These are phyloP conservation scores for Acacia concinna DNA, from an alignment of 331 rosid genomes.

Conservation along the genomic window DNA sequence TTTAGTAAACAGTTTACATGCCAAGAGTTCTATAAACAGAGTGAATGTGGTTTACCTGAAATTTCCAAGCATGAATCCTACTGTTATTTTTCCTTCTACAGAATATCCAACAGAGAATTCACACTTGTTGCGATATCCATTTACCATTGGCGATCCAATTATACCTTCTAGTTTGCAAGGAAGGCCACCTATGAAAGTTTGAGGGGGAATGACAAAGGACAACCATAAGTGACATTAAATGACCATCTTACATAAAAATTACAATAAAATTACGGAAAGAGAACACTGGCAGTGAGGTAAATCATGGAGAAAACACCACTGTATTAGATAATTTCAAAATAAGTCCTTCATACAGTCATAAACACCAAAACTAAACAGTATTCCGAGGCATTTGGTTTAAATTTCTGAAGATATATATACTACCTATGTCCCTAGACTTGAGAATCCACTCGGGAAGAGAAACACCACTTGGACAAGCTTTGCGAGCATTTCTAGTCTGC, in stretches of 20 bases:
- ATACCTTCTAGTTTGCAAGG: conserved; percentile 86
- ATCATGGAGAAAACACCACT: conserved; percentile 17
- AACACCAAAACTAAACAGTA: background rate
- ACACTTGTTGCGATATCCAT: conserved; percentile 94
- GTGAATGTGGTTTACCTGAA: conserved; percentile 60
- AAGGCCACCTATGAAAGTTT: conserved; percentile 71
- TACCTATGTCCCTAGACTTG: conserved; percentile 85
- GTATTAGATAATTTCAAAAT: conserved; percentile 4
- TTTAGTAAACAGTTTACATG: conserved; percentile 31
- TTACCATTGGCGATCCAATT: conserved; percentile 73
- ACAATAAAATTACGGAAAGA: conserved; percentile 17
- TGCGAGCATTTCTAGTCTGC: conserved; percentile 88
- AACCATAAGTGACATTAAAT: conserved; percentile 13
- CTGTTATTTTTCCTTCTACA: conserved; percentile 72
- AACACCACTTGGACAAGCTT: conserved; percentile 82
- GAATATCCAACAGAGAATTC: conserved; percentile 96
- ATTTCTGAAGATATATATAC: conserved; percentile 16
- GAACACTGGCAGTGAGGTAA: background rate
- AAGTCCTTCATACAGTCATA: conserved; percentile 1
- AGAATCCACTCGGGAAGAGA: conserved; percentile 91
- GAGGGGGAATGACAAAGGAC: background rate
- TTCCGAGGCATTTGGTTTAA: background rate
- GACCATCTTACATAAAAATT: conserved; percentile 3
- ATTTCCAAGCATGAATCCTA: conserved; percentile 96
- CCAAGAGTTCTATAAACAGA: conserved; percentile 28